Evolutionary conservation across 352 stramenopile species (phyloP).

Genomic region (Phytophthora rubi): DNA sequence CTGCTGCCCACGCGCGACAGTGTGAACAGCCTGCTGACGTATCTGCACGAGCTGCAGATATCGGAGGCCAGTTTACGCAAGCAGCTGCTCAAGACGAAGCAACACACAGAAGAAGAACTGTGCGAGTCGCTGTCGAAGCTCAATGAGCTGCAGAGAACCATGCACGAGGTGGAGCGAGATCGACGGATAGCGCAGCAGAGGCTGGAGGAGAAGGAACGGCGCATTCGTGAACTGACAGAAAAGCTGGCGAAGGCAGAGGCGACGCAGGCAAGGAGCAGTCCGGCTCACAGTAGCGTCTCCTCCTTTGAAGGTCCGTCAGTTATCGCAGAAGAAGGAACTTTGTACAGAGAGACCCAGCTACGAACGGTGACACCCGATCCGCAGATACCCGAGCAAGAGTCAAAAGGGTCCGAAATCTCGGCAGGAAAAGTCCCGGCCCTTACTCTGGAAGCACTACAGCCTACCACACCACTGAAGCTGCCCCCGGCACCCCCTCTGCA

Average conservation of each 20-base stretch:
- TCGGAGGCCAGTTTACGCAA: conserved; percentile 64
- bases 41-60: conserved; percentile 69
- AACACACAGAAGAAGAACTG: conserved; percentile 53
- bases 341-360: neutral
- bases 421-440: conserved; percentile 2
- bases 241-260: conserved; percentile 38
- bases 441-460: neutral
- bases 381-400: neutral
- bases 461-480: neutral
- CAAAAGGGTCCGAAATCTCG: neutral
- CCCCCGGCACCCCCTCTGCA: neutral
- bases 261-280: neutral
- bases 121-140: conserved; percentile 36
- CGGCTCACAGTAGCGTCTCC: neutral
- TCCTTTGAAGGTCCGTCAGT: conserved; percentile 1
- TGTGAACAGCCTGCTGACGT: conserved; percentile 71
- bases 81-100: conserved; percentile 58
- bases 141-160: conserved; percentile 20
- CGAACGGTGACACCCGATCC: neutral
- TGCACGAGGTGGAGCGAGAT: conserved; percentile 31
- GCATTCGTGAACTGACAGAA: conserved; percentile 37
- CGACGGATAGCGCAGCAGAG: conserved; percentile 27
- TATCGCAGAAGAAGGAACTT: conserved; percentile 11
- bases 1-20: conserved; percentile 58
- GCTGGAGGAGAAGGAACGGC: conserved; percentile 41